phyloP scores from a whole-genome alignment of 257 asterid species.

The Gardenia jasminoides region DNA sequence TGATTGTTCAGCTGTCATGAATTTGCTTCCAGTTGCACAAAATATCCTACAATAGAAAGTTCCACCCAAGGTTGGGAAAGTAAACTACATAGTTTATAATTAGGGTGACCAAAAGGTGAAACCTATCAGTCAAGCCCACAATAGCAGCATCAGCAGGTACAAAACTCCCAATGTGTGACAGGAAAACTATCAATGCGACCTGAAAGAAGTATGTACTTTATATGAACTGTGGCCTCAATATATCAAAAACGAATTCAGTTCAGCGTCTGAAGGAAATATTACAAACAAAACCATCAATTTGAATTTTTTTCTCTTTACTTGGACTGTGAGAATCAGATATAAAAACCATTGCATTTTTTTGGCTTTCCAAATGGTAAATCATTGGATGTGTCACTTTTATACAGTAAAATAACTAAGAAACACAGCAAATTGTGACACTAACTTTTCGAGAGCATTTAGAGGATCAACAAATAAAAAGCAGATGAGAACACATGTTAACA shows the following conservation, averaged over 20 bases:
- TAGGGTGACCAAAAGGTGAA: constrained; percentile 14
- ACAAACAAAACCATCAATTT: neutral
- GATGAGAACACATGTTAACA: neutral
- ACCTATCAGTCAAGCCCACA: constrained; percentile 98
- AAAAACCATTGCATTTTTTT: neutral
- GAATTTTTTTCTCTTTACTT: neutral
- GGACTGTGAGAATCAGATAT: neutral
- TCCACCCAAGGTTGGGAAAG: neutral
- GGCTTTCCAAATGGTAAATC: neutral
- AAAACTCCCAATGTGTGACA: constrained; percentile 93
- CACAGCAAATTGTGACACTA: neutral
- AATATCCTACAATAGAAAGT: constrained; percentile 58
- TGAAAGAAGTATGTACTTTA: constrained; percentile 31
- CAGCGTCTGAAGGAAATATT: neutral
- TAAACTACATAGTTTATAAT: constrained; percentile 8
- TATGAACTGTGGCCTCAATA: constrained; percentile 1
- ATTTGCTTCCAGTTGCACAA: constrained; percentile 92
- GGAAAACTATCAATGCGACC: constrained; percentile 97
- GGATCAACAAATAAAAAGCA: neutral
- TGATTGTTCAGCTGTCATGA: constrained; percentile 95
- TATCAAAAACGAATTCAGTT: neutral
- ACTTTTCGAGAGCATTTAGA: neutral
- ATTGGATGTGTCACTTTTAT: neutral
- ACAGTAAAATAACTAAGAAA: neutral
- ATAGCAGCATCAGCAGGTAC: constrained; percentile 97